Percentiles rank a stretch among this genome's conserved stretches.
Evolutionary conservation across 192 early-diverging fungal species (phyloP).

Genomic region (Umbelopsis isabellina): DNA sequence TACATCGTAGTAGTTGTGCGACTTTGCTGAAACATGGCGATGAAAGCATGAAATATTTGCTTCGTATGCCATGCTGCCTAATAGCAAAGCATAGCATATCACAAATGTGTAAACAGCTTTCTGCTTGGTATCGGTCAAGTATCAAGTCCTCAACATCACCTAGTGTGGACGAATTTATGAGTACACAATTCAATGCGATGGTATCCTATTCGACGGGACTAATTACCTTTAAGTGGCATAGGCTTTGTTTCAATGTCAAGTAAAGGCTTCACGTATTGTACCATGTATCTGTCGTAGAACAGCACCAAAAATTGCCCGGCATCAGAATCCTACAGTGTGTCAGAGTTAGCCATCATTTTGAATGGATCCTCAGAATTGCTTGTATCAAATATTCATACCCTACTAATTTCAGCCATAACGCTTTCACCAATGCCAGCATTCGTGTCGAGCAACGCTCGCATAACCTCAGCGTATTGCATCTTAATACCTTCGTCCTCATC

Average conservation of each 20-base stretch:
- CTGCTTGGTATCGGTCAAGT: conserved; percentile 38
- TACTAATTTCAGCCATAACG: conserved; percentile 36
- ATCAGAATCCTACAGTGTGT: conserved; percentile 49
- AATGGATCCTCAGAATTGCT: neutral
- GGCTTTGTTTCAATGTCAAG: conserved; percentile 46
- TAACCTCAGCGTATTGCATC: conserved; percentile 71
- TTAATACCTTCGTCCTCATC: conserved; percentile 69
- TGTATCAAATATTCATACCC: conserved; percentile 8
- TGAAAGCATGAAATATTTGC: conserved; percentile 77
- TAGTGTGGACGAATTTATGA: neutral
- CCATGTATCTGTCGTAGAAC: conserved; percentile 75
- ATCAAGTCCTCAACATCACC: conserved; percentile 19
- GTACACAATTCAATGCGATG: conserved; percentile 29
- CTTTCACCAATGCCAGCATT: conserved; percentile 39
- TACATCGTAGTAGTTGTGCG: conserved; percentile 65
- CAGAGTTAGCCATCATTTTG: neutral
- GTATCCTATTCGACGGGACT: conserved; percentile 10
- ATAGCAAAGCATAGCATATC: conserved; percentile 80
- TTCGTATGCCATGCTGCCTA: conserved; percentile 70
- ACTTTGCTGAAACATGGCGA: conserved; percentile 64
- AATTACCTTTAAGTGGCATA: conserved; percentile 28
- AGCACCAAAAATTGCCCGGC: conserved; percentile 75
- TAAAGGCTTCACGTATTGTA: conserved; percentile 68
- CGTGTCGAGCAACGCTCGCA: conserved; percentile 77
- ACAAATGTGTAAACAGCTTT: conserved; percentile 64